Base-by-base conservation (phyloP, 2,329 filamentous ascomycete genomes). In the Hansfordia pulvinata region DNA sequence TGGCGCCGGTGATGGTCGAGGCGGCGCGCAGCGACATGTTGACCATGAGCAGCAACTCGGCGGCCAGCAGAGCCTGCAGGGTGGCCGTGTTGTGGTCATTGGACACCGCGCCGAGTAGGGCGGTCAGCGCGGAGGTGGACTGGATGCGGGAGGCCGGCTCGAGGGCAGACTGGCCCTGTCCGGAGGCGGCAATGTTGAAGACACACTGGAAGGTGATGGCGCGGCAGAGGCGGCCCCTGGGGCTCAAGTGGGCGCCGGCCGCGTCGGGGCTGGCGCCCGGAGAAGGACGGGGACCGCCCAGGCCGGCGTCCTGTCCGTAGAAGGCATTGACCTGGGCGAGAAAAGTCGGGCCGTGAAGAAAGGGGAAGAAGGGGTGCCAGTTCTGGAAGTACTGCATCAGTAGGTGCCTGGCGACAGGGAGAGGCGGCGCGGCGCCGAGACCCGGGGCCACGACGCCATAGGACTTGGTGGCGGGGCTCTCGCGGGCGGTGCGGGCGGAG, bases 291-390 rank as follows among this genome's bases (percentile, higher is more conserved):
- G n/a, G n/a, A n/a, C n/a, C n/a, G n/a, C n/a, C n/a, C n/a, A n/a
- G n/a, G n/a, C 39, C 6, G 17, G 25, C 3, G 13, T 14, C 11
- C 17, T 34, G 19, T 10, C 27, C 24, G 11, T 63, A 62, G 20
- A 62, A 44, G 8, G 38, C 35, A 20, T 62, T 52, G 35, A 66
- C 49, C 10, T 56, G 48, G 17, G 53, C 48, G 14, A 65, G 36
- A 25, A 64, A 62, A 2, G 54, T 55, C 1, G 58, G 62, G 0
- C 62, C 62, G 25, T 65, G 60, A 4, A 66, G 36, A 32, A 66
- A 64, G 1, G 62, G 62, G 30, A 65, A 61, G 9, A 66, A 43
- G 1, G 60, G 60, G 47, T 67, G 62, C 60, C 61, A 66, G 8
- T 54, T 48, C 35, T 51, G 55, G 38, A 66, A 66, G 34, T 64